These are phyloP conservation scores for Trichophyton schoenleinii DNA, from an alignment of 2,329 filamentous ascomycete genomes.

Conservation along the genomic window DNA sequence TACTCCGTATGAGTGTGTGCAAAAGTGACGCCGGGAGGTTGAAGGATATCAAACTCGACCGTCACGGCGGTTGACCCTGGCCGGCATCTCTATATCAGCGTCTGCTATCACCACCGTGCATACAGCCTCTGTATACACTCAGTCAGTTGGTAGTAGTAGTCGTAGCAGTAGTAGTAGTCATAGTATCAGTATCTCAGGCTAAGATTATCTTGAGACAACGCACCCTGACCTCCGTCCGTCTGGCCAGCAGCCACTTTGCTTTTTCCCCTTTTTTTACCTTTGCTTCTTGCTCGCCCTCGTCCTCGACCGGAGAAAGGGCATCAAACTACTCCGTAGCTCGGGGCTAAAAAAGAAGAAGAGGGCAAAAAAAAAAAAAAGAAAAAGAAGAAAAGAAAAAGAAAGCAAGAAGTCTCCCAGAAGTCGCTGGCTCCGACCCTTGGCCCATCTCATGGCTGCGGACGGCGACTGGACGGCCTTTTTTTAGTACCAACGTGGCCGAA, in stretches of 20 bases:
- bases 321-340: not conserved
- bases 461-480: not conserved
- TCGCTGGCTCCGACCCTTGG: not conserved
- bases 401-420: too few species aligned
- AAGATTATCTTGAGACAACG: not conserved
- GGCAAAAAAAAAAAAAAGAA: too few species aligned
- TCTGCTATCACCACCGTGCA: not conserved
- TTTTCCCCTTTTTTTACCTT: not conserved
- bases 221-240: not conserved
- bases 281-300: not conserved
- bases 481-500: slow-evolving; percentile 4
- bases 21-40: not conserved
- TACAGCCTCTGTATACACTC: not conserved
- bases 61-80: not conserved
- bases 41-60: slow-evolving; percentile 3
- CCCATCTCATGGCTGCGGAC: not conserved
- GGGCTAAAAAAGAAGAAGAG: too few species aligned
- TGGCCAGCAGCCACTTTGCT: not conserved
- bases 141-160: not conserved
- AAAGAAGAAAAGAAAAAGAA: too few species aligned
- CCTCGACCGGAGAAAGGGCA: not conserved
- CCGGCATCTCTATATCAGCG: not conserved
- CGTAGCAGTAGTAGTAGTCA: too few species aligned
- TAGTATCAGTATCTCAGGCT: not conserved
- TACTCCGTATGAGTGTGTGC: not conserved